Evolutionary conservation across 768 basidiomycete species (phyloP), one percentile per base, ranked within the genome.

Genomic region (Rhodotorula diobovata): DNA sequence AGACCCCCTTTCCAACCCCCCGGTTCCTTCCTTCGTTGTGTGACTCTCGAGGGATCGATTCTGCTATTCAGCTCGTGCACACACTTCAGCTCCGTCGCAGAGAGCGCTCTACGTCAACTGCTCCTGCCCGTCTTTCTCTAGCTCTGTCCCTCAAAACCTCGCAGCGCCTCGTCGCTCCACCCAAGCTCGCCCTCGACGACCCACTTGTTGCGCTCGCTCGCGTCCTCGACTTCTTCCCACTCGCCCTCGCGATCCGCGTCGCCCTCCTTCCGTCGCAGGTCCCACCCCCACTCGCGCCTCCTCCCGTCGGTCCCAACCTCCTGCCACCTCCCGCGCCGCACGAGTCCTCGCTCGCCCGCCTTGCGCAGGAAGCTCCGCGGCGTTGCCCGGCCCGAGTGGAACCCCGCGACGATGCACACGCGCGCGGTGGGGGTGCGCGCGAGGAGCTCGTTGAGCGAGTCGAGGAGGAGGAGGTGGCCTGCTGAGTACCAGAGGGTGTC

Each of bases 191-290:
- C 71, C 28, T 65, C 54, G 9, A 72, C 71, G 54, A 68, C 63
- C 71, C 71, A 72, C 48, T 63, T 68, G 46, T 68, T 71, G 61
- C 67, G 35, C 43, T 71, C 67, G 35, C 61, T 63, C 43, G 32
- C 46, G 34, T 55, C 66, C 57, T 70, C 73, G 58, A 53, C 54
- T 54, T 71, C 74, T 7, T 62, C 70, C 67, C 59, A 53, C 66
- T 62, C 39, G 34, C 23, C 35, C 28, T 45, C 45, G 1, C 23
- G 32, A 4, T 28, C 37, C 23, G 9, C 43, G 2, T 32, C 37
- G 11, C 10, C 51, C 4, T 43, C 46, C n/a, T 16, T 45, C 28
- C 23, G 25, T 1, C 34, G 30, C 15, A 50, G 28, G 35, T 65
- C 73, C 68, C 71, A 72, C 1, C 71, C 71, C 71, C 71, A 72